Evolutionary conservation across 2,329 filamentous ascomycete genomes (phyloP).

Genomic region (Colletotrichum eleusines): DNA sequence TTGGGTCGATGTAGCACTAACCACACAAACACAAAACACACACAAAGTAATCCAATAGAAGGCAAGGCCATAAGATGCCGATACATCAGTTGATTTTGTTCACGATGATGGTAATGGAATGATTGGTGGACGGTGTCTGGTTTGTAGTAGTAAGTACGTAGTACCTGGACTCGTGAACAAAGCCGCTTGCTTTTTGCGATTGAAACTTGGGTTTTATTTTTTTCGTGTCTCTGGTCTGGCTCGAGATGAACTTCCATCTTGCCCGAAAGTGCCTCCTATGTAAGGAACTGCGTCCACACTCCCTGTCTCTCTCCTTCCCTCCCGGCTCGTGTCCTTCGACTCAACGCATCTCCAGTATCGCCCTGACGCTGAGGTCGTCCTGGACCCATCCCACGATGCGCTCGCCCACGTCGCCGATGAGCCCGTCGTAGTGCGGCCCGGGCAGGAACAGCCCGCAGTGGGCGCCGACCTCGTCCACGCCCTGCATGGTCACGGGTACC

Average conservation of each 20-base stretch:
- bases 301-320: neutral
- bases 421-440: conserved; percentile 77
- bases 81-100: conserved; percentile 2
- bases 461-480: conserved; percentile 86
- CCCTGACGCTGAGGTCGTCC: conserved; percentile 66
- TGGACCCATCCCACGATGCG: conserved; percentile 78
- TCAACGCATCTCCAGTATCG: conserved; percentile 49
- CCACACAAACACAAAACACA: conserved; percentile 14
- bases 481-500: conserved; percentile 84
- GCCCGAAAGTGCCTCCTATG: neutral
- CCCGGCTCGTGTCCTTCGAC: neutral
- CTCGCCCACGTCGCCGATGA: conserved; percentile 81
- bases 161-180: neutral
- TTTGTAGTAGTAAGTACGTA: neutral
- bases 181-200: neutral
- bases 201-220: neutral
- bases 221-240: neutral
- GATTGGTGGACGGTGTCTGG: too few species aligned
- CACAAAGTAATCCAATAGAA: conserved; percentile 38
- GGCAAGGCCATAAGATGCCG: conserved; percentile 25
- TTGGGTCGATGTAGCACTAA: conserved; percentile 39
- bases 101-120: neutral
- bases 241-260: neutral
- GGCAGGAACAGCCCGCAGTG: conserved; percentile 86
- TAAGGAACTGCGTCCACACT: neutral